These are phyloP conservation scores for Yamadazyma buinensis DNA, from an alignment of 1,139 yeast species.

Conservation along the genomic window DNA sequence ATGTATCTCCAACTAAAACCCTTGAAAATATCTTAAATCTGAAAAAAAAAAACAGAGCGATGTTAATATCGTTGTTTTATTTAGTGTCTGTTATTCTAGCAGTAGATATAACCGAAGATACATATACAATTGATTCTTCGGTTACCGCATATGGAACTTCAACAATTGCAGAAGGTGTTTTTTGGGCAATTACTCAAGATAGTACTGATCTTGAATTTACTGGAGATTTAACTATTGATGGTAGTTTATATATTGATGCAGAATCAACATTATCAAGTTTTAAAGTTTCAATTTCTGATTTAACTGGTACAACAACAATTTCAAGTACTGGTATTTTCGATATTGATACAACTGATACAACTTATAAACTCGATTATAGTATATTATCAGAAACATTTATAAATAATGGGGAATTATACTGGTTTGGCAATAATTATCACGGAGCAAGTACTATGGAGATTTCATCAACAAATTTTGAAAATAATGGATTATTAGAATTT, in stretches of 20 bases:
- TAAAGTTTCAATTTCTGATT: conserved; percentile 10
- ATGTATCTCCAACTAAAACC: too few species aligned
- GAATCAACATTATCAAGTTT: conserved; percentile 4
- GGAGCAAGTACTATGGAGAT: conserved; percentile 7
- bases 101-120: conserved; percentile 8
- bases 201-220: conserved; percentile 15
- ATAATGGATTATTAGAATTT: conserved; percentile 7
- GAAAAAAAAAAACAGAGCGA: too few species aligned
- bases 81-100: too few species aligned
- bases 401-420: conserved; percentile 8
- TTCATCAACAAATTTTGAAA: conserved; percentile 1
- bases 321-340: conserved; percentile 11
- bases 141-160: conserved; percentile 20
- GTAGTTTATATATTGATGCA: conserved; percentile 8
- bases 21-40: too few species aligned
- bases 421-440: conserved; percentile 8
- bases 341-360: conserved; percentile 12
- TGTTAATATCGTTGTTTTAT: too few species aligned
- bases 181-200: conserved; percentile 26
- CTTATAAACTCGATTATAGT: conserved; percentile 15
- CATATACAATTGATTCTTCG: conserved; percentile 16
- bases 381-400: conserved; percentile 7
- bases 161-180: conserved; percentile 21
- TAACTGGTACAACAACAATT: conserved; percentile 11
- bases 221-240: conserved; percentile 9